Conservation (phyloP, 2,329 filamentous ascomycete genomes). For the Aplosporella prunicola region DNA sequence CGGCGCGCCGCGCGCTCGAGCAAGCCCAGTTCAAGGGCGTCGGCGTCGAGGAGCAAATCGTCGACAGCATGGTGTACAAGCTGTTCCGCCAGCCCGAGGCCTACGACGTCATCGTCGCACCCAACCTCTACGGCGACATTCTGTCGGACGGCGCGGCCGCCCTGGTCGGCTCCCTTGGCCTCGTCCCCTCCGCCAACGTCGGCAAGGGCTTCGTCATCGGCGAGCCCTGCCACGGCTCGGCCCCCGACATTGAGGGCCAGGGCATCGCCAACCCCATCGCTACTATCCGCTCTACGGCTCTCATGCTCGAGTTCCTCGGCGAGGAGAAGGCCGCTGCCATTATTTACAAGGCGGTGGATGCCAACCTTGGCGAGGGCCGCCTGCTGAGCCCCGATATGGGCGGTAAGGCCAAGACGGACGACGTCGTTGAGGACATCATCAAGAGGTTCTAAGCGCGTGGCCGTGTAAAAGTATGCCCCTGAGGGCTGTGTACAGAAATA, state of each 20-base stretch:
- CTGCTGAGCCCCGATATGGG: conserved; percentile 84
- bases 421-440: conserved; percentile 82
- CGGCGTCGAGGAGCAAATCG: conserved; percentile 88
- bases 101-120: conserved; percentile 97
- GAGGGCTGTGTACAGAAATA: not conserved
- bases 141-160: conserved; percentile 92
- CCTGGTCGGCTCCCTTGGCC: conserved; percentile 79
- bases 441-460: conserved; percentile 61
- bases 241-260: conserved; percentile 89
- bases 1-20: conserved; percentile 63
- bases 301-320: conserved; percentile 94
- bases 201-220: conserved; percentile 91
- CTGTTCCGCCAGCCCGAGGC: conserved; percentile 90
- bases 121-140: conserved; percentile 96
- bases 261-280: conserved; percentile 95
- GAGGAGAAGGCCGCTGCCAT: conserved; percentile 76
- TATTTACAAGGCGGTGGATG: conserved; percentile 90
- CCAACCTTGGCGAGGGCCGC: conserved; percentile 72
- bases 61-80: conserved; percentile 99
- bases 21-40: conserved; percentile 52
- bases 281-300: conserved; percentile 76
- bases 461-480: too few relatives aligned
- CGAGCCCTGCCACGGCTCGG: conserved; percentile 94
- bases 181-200: conserved; percentile 92
- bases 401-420: conserved; percentile 71